Evolutionary conservation across 768 basidiomycete species (phyloP).

Genomic region (Infundibulicybe gibba): DNA sequence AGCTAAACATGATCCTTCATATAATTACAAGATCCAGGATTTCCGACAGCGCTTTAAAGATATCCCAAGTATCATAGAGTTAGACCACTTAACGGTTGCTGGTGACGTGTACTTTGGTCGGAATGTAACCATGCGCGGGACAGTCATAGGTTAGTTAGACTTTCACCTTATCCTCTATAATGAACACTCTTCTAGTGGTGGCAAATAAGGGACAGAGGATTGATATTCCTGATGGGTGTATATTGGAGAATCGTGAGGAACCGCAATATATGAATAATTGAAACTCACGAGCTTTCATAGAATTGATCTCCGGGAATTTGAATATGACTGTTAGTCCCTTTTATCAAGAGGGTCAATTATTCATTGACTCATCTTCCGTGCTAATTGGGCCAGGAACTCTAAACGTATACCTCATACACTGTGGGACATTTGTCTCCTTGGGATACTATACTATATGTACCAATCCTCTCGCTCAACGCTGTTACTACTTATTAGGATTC

Average conservation of each 20-base stretch:
- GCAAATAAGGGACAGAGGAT: constrained; percentile 82
- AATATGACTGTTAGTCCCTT: no score
- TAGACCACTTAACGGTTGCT: constrained; percentile 92
- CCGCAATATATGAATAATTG: no score
- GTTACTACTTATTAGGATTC: no score
- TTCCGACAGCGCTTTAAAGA: constrained; percentile 96
- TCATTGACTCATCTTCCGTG: no score
- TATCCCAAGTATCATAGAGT: constrained; percentile 85
- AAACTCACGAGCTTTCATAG: no score
- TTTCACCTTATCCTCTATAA: background rate
- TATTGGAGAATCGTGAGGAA: constrained; percentile 81
- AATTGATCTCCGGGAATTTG: no score
- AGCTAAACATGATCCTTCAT: background rate
- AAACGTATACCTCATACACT: no score
- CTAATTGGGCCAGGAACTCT: no score
- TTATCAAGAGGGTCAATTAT: no score
- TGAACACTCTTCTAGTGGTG: constrained; percentile 38
- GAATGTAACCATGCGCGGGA: constrained; percentile 82
- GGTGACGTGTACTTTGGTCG: constrained; percentile 91
- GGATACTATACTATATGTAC: no score
- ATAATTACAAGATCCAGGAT: constrained; percentile 87
- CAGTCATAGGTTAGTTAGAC: constrained; percentile 76
- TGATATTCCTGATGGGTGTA: constrained; percentile 79
- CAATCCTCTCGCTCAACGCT: no score
- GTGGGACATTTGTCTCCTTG: no score